phyloP scores from a whole-genome alignment of 2,329 filamentous ascomycete species.

The Pseudogymnoascus sp. region DNA sequence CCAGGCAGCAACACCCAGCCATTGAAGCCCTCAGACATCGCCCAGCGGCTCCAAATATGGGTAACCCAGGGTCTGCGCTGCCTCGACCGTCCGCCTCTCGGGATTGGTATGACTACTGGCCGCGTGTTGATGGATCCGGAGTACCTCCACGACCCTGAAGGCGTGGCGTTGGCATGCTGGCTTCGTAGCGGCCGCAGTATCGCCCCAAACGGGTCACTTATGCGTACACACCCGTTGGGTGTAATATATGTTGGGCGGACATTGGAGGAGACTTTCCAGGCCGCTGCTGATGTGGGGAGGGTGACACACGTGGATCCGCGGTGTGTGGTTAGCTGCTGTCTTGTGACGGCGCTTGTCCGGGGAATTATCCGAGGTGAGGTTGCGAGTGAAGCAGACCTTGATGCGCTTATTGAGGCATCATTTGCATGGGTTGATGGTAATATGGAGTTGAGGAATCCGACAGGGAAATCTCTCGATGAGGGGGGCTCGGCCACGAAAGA shows the following conservation, averaged over 20 bases:
- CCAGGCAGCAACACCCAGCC: conserved; percentile 12
- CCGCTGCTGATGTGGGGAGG: conserved; percentile 35
- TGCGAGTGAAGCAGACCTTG: conserved; percentile 31
- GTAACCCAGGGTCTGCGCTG: conserved; percentile 38
- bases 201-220: conserved; percentile 45
- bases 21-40: conserved; percentile 35
- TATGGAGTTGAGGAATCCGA: conserved; percentile 21
- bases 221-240: conserved; percentile 45
- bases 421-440: conserved; percentile 31
- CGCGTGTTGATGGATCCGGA: conserved; percentile 33
- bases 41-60: conserved; percentile 39
- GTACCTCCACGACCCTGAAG: conserved; percentile 35
- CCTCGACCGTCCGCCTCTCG: conserved; percentile 39
- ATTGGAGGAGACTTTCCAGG: conserved; percentile 36
- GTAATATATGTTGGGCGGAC: conserved; percentile 36
- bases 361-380: conserved; percentile 40
- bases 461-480: neutral
- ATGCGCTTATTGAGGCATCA: conserved; percentile 33
- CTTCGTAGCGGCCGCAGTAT: conserved; percentile 30
- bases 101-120: conserved; percentile 40
- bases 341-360: conserved; percentile 39
- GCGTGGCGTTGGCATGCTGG: conserved; percentile 36
- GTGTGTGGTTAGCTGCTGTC: conserved; percentile 41
- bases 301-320: conserved; percentile 45
- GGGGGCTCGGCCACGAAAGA: neutral